Base-by-base conservation (phyloP, 768 basidiomycete genomes). In the Amylocystis lapponica region DNA sequence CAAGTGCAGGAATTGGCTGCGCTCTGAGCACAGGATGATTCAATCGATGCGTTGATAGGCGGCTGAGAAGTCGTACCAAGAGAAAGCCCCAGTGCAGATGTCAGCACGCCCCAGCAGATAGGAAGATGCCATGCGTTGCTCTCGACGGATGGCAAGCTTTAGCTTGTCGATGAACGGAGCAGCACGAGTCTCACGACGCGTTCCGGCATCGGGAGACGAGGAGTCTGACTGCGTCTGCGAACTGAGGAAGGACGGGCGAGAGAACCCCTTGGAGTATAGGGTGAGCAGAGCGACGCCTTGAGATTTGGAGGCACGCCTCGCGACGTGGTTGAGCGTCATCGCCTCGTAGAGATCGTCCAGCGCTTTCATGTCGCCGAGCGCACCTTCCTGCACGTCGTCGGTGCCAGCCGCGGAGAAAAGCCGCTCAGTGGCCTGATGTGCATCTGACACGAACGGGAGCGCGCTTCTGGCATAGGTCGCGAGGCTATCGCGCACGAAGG, bases 241-340 rank as follows among this genome's bases (percentile, higher is more conserved):
- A 11, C 11, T 41, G 58, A 64, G 39, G 41, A 46, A 13, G 21
- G 71, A 47, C 9, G 89, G 79, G 25, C 64, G 64, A 4, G 84
- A 75, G 57, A 97, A 83, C 0, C 89, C 86, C 56, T 83, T 88
- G 14, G 84, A 70, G 62, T 85, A 95, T 3, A 98, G 72, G 1
- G 92, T 90, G 25, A 99, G 76, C 32, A 97, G 76, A 4, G 95
- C 95, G 11, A 89, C 82, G 3, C 96, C 96, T 61, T 99, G 96
- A 5, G 93, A 75, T 43, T 78, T 85, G 25, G 91, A 94, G 23
- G 94, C 91, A 11, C 96, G 74, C 22, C 85, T 70, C 2, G 90
- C 75, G 49, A 96, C 82, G 59, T 95, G 89, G 57, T 95, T 98
- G 39, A 96, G 75, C 0, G 89, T 86, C 75, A 87, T 88, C 25